phyloP scores from a whole-genome alignment of 2,329 filamentous ascomycete species.

The Ceratocystis lukuohia region DNA sequence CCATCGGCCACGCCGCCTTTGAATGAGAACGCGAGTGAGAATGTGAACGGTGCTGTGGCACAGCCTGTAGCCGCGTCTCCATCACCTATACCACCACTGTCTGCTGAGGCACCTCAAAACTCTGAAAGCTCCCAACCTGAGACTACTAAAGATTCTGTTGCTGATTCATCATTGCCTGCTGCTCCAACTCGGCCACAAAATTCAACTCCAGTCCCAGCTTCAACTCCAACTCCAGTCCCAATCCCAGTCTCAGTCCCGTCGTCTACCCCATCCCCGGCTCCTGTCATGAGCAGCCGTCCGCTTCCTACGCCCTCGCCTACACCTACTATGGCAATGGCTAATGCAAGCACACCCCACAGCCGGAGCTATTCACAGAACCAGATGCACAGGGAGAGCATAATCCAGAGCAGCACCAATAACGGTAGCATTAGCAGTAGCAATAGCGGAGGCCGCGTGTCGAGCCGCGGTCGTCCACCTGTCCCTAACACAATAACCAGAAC shows the following conservation, averaged over 20 bases:
- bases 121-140: not conserved
- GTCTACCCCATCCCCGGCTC: not conserved
- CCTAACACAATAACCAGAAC: slow-evolving; percentile 13
- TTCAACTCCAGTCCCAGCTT: not conserved
- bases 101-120: not conserved
- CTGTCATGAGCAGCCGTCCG: slow-evolving; percentile 1
- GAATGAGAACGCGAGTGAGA: not conserved
- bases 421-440: not conserved
- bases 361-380: slow-evolving; percentile 16
- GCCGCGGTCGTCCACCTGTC: slow-evolving; percentile 12
- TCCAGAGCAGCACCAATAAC: not conserved
- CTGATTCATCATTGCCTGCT: not conserved
- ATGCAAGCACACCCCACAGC: not conserved
- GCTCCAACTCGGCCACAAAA: not conserved
- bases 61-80: not conserved
- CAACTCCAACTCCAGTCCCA: not conserved
- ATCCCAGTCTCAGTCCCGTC: not conserved
- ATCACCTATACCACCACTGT: slow-evolving; percentile 8
- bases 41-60: not conserved
- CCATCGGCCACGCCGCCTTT: not conserved
- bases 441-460: not conserved
- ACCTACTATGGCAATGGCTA: slow-evolving; percentile 1
- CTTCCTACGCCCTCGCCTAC: slow-evolving; percentile 8
- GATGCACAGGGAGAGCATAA: not conserved
- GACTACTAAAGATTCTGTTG: not conserved